phyloP scores from a whole-genome alignment of 768 basidiomycete species.

The Mrakia hoshinonis region DNA sequence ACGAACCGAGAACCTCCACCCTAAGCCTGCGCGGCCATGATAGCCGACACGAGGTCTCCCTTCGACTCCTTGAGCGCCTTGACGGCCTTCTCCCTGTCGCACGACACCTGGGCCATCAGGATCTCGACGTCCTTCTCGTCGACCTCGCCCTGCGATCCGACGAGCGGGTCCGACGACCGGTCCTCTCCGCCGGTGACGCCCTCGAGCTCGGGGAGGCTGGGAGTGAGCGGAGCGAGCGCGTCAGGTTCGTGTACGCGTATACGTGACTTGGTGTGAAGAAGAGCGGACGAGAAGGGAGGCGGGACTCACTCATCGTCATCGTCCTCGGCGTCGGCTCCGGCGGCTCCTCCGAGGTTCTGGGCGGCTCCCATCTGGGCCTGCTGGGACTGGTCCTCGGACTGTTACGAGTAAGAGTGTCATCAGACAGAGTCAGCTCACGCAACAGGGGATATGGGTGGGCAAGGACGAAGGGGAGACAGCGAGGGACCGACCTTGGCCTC shows the following conservation, averaged over 20 bases:
- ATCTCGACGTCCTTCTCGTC: slow-evolving; percentile 92
- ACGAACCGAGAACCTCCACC: background rate
- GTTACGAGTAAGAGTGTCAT: background rate
- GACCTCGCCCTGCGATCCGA: slow-evolving; percentile 14
- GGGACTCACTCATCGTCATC: slow-evolving; percentile 49
- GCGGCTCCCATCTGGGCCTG: slow-evolving; percentile 67
- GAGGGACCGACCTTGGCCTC: slow-evolving; percentile 51
- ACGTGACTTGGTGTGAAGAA: no score
- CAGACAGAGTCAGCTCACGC: slow-evolving; percentile 20
- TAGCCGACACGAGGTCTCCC: slow-evolving; percentile 76
- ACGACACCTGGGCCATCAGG: slow-evolving; percentile 57
- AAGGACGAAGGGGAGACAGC: slow-evolving; percentile 30
- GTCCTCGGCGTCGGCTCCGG: slow-evolving; percentile 54
- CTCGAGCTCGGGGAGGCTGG: slow-evolving; percentile 37
- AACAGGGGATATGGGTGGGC: no score
- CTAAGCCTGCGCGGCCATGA: slow-evolving; percentile 5
- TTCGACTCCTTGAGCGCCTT: slow-evolving; percentile 80
- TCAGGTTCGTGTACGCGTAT: no score
- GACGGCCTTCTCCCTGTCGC: slow-evolving; percentile 71
- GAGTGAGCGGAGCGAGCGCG: background rate
- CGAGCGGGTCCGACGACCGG: slow-evolving; percentile 59
- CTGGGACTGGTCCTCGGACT: slow-evolving; percentile 63
- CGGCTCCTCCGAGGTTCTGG: slow-evolving; percentile 52
- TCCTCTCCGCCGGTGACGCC: slow-evolving; percentile 51
- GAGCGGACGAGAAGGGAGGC: background rate